Base-by-base conservation (phyloP, 176 grass and related monocot genomes). In the Triticum dicoccoides region DNA sequence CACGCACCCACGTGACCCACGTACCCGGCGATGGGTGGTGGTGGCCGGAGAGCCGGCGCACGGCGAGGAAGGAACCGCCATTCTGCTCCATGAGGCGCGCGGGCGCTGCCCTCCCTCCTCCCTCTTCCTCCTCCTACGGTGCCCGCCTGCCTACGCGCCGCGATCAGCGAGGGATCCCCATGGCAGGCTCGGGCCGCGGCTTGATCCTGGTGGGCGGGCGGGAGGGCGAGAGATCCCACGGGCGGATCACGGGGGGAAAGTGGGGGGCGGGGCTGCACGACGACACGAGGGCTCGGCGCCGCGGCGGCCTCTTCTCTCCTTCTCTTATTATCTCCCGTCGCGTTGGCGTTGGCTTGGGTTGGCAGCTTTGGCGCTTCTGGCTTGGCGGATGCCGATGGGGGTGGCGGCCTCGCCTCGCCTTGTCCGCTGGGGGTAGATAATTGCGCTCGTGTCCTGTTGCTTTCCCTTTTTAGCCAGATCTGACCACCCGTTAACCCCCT, bases 51-150 rank as follows among this genome's bases (percentile, higher is more conserved):
- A 92, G 85, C 82, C 91, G 88, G 78, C 89, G 92, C 27, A 89
- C 86, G 90, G 90, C 90, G 77, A 92, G 70, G 89, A 94, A 92
- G 76, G 94, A 88, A 21, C 90, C 92, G 62, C 85, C 88, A 62
- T 85, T 89, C 45, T 83, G 90, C 44, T 92, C 90, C 87, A 90
- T 90, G 84, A 47, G 59, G 76, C 68, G 66, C 76, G 33, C 35
- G 0, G 59, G 27, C 69, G 47, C 82, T 73, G 80, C 71, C 38
- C 79, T 23, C 63, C 76, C 37, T 5, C 20, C 21, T 3, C 30
- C 63, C 59, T 52, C 21, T 1, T 8, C 2, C 24, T 27, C 61
- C 39, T 34, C 7, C 23, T 6, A 6, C 41, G 39, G 71, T 27
- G 42, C 44, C 76, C 2, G 51, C 51, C 51, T 61, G 63, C 45